Conservation (phyloP, 805 yeast genomes). For the Teunomyces cretensis region DNA sequence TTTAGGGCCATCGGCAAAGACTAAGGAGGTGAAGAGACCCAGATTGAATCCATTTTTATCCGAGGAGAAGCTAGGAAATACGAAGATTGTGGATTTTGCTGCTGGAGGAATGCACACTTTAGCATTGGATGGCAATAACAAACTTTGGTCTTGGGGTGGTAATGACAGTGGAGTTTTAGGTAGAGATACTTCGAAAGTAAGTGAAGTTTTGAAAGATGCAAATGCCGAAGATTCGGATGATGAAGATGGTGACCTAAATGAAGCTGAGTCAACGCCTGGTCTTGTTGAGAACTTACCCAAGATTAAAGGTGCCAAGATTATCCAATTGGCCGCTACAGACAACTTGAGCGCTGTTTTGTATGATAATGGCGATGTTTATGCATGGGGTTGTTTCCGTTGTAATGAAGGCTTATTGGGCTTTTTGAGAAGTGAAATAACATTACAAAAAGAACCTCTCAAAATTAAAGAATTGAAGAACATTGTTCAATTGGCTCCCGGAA, state of each 20-base stretch:
- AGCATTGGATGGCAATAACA: slow-evolving; percentile 73
- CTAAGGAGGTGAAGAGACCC: slow-evolving; percentile 94
- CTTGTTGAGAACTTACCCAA: slow-evolving; percentile 67
- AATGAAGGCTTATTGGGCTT: slow-evolving; percentile 92
- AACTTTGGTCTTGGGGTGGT: slow-evolving; percentile 98
- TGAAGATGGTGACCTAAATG: slow-evolving; percentile 84
- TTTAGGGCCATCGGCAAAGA: slow-evolving; percentile 89
- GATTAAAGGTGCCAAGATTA: slow-evolving; percentile 45
- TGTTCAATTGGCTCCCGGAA: slow-evolving; percentile 86
- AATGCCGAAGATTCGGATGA: slow-evolving; percentile 56
- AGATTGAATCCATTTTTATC: slow-evolving; percentile 79
- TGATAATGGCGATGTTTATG: slow-evolving; percentile 83
- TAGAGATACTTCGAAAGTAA: slow-evolving; percentile 67
- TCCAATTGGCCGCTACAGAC: slow-evolving; percentile 89
- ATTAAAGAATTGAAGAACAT: slow-evolving; percentile 62
- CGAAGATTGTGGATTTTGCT: slow-evolving; percentile 79
- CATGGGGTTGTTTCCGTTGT: slow-evolving; percentile 97
- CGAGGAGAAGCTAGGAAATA: slow-evolving; percentile 45
- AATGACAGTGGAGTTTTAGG: slow-evolving; percentile 93
- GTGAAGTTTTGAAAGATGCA: slow-evolving; percentile 66
- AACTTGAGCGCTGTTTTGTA: slow-evolving; percentile 80
- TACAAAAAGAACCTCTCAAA: slow-evolving; percentile 69
- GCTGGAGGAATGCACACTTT: slow-evolving; percentile 96
- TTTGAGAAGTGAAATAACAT: slow-evolving; percentile 51
- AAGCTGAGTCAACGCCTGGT: slow-evolving; percentile 85